Evolutionary conservation across 208 protist species (phyloP).

Genomic region (Balamuthia mandrillaris): DNA sequence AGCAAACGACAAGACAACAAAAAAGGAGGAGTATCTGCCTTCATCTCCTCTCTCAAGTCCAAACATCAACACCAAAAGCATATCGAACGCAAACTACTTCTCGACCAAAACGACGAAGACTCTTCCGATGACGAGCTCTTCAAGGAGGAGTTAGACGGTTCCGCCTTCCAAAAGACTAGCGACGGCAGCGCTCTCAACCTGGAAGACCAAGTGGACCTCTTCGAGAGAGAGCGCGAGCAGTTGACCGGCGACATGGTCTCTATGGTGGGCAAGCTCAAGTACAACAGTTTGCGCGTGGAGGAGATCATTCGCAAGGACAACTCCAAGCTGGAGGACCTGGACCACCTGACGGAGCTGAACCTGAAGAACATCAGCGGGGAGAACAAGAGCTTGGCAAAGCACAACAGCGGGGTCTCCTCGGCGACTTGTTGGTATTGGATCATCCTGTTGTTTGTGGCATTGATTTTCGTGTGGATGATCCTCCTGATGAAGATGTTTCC

Average conservation of each 20-base stretch:
- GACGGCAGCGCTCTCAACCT: too few species aligned
- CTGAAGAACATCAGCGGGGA: not conserved
- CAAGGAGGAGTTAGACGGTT: too few species aligned
- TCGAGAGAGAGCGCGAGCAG: too few species aligned
- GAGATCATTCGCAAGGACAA: not conserved
- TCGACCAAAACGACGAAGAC: too few species aligned
- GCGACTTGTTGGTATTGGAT: slow-evolving; percentile 7
- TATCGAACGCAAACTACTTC: too few species aligned
- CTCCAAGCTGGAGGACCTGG: not conserved
- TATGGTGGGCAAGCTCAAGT: not conserved
- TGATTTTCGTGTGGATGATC: not conserved
- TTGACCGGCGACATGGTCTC: not conserved
- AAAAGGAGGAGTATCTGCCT: too few species aligned
- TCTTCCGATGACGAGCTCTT: too few species aligned
- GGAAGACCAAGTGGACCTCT: too few species aligned
- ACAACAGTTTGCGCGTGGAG: not conserved
- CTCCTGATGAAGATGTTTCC: slow-evolving; percentile 14
- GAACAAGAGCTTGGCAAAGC: not conserved
- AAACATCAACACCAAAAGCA: too few species aligned
- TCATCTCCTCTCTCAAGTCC: too few species aligned
- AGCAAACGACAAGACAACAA: too few species aligned
- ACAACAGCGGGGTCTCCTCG: not conserved
- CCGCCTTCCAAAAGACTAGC: too few species aligned
- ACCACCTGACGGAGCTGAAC: not conserved
- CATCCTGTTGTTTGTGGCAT: not conserved